Percentiles rank a stretch among this genome's conserved stretches.
phyloP scores from a whole-genome alignment of 345 rosid species.

The Lagerstroemia speciosa region DNA sequence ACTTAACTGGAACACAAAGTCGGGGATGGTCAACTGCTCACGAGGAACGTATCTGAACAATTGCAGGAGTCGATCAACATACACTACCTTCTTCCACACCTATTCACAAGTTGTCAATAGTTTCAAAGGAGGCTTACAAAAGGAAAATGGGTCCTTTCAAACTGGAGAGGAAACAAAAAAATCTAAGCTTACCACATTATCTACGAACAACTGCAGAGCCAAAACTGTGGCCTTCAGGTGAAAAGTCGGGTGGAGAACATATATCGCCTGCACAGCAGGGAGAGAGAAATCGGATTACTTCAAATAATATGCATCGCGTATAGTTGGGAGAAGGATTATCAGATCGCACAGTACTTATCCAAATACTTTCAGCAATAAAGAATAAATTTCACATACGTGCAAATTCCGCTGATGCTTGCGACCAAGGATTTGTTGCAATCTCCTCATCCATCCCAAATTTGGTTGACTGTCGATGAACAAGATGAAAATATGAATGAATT shows the following conservation, averaged over 20 bases:
- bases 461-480: constrained; percentile 52
- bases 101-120: constrained; percentile 15
- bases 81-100: constrained; percentile 98
- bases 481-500: not conserved
- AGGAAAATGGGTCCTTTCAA: not conserved
- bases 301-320: not conserved
- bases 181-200: constrained; percentile 51
- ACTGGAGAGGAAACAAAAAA: constrained; percentile 1
- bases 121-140: not conserved
- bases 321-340: not conserved
- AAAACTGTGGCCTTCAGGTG: constrained; percentile 75
- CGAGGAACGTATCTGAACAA: constrained; percentile 96
- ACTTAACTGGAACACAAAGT: constrained; percentile 98
- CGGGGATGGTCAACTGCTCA: constrained; percentile 96
- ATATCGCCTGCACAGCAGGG: constrained; percentile 53
- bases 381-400: constrained; percentile 49
- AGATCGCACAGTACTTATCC: not conserved
- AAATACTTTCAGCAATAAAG: not conserved
- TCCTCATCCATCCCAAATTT: constrained; percentile 95
- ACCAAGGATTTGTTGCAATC: constrained; percentile 87
- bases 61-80: constrained; percentile 81
- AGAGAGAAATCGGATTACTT: not conserved
- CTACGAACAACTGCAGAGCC: constrained; percentile 76
- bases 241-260: constrained; percentile 89
- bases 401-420: constrained; percentile 89